Conservation (phyloP, 345 rosid species). For the Syzygium oleosum region DNA sequence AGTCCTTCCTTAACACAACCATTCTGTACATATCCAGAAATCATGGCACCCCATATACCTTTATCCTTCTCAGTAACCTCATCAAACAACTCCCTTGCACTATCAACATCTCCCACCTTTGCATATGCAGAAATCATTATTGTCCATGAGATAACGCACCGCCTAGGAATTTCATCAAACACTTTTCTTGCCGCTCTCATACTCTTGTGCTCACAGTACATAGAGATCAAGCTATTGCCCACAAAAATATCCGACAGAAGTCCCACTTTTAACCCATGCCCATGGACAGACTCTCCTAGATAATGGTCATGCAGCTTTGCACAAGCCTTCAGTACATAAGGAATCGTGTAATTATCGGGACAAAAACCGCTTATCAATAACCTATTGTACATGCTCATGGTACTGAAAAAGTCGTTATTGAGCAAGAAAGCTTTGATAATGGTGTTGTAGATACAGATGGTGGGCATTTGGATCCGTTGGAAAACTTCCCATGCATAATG, state of each 20-base stretch:
- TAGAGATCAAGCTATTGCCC: conserved; percentile 33
- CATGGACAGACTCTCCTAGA: conserved; percentile 29
- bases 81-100: conserved; percentile 34
- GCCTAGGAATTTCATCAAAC: conserved; percentile 27
- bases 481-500: conserved; percentile 29
- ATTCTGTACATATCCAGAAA: conserved; percentile 42
- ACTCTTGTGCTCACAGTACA: conserved; percentile 21
- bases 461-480: conserved; percentile 27
- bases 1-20: conserved; percentile 43
- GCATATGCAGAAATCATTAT: conserved; percentile 39
- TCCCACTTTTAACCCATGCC: conserved; percentile 28
- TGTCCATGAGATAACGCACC: conserved; percentile 36
- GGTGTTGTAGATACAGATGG: conserved; percentile 45
- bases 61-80: conserved; percentile 24
- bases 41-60: conserved; percentile 48
- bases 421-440: conserved; percentile 33
- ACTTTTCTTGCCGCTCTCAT: conserved; percentile 18
- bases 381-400: conserved; percentile 10
- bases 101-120: conserved; percentile 28
- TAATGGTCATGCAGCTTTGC: conserved; percentile 13
- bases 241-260: conserved; percentile 19
- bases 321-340: conserved; percentile 38
- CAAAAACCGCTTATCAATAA: conserved; percentile 15
- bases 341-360: conserved; percentile 42
- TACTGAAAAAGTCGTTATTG: conserved; percentile 5